phyloP scores from a whole-genome alignment of 352 stramenopile species.

The Ochromonadaceae sp. region DNA sequence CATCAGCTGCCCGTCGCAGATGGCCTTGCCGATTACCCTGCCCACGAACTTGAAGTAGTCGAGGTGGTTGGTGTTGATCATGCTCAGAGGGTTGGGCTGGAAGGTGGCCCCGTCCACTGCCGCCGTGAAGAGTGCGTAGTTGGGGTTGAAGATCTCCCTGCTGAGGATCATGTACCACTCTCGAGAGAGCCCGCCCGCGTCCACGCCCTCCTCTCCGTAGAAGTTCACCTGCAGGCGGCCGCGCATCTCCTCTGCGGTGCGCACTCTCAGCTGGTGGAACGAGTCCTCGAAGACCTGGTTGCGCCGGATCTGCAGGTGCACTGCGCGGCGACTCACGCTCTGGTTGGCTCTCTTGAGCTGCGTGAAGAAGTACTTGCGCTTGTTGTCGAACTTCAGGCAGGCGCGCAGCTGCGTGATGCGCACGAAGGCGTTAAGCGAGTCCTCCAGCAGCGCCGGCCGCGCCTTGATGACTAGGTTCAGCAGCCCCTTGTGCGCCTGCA shows the following conservation, averaged over 20 bases:
- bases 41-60: conserved; percentile 96
- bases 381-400: conserved; percentile 98
- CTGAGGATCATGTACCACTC: conserved; percentile 97
- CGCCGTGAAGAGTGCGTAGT: conserved; percentile 98
- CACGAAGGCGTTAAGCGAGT: conserved; percentile 81
- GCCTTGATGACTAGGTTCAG: conserved; percentile 92
- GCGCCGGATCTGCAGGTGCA: conserved; percentile 58
- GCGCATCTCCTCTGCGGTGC: conserved; percentile 87
- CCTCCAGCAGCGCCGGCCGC: conserved; percentile 86
- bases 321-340: conserved; percentile 39
- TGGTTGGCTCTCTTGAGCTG: conserved; percentile 62
- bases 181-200: conserved; percentile 90
- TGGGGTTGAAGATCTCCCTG: conserved; percentile 99
- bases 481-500: conserved; percentile 83
- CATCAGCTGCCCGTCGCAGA: conserved; percentile 92
- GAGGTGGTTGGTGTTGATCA: conserved; percentile 94
- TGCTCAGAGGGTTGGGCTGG: conserved; percentile 94
- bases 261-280: conserved; percentile 89
- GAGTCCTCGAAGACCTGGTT: conserved; percentile 97
- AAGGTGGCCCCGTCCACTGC: conserved; percentile 96
- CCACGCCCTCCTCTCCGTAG: conserved; percentile 87
- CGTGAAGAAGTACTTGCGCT: conserved; percentile 93
- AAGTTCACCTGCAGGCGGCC: conserved; percentile 96
- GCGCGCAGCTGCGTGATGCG: conserved; percentile 79
- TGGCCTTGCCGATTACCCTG: conserved; percentile 95